Evolutionary conservation across 2,329 filamentous ascomycete species (phyloP), one percentile per base, ranked within the genome.

Genomic region (Ophiostoma sp.): DNA sequence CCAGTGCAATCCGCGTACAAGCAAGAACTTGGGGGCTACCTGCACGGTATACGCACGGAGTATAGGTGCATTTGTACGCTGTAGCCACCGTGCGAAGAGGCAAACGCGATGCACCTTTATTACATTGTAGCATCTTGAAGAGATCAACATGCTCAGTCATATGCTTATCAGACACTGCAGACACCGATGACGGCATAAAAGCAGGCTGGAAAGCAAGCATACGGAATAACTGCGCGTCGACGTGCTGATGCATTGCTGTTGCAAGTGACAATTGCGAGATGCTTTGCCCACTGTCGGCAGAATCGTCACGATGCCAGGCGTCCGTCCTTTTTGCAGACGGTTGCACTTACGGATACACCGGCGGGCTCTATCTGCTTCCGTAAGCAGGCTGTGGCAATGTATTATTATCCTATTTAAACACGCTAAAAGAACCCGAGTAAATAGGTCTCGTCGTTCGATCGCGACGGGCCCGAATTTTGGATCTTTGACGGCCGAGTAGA

Each of bases 31-130:
- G 52, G 23, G 52, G 23, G 52, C 23, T 57, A 11, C 23, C 52
- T 57, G 52, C 52, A 57, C 52, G n/a, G 52, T 57, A 57, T 57
- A 57, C 11, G 52, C 52, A 57, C 52, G 52, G 52, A 57, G n/a
- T n/a, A 7, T n/a, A 7, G 4, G 44, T n/a, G 44, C 23, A 31
- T 8, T 1, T 27, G 23, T 13, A 27, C 52, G 52, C 52, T 27
- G n/a, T 27, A 10, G 6, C 8, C 52, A 57, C 52, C n/a, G 52
- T 57, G 52, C 52, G 52, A 57, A 57, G n/a, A 57, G 10, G 52
- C 2, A 57, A 13, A 17, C 52, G 27, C 23, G 23, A 57, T 57
- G 52, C 52, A 27, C 23, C 23, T 27, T 27, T 23, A 57, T 27
- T 27, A 13, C 52, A 27, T 27, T 8, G 52, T 57, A 27, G n/a